Conservation (phyloP, 129 eudicot species). For the Pulicaria dysenterica region DNA sequence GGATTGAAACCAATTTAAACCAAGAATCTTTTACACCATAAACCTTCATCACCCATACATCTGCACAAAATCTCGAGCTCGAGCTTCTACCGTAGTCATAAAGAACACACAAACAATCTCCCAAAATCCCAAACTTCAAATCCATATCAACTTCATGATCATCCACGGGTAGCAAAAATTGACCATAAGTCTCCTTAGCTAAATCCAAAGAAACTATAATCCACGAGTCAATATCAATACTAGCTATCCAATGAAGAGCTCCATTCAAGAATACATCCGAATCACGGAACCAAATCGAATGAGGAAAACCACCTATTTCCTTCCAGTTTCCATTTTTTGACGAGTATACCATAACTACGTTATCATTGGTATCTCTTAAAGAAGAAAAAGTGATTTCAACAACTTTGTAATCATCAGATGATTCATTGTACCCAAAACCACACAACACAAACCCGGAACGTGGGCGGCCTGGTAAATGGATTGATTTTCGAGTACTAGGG, state of each 20-base stretch:
- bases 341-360: conserved; percentile 43
- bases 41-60: conserved; percentile 58
- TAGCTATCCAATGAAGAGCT: too few species aligned
- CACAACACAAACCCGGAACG: too few species aligned
- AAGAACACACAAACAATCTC: too few species aligned
- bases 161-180: conserved; percentile 37
- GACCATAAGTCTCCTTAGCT: conserved; percentile 30
- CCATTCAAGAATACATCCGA: conserved; percentile 39
- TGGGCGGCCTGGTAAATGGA: conserved; percentile 19
- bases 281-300: conserved; percentile 24
- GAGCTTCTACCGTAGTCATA: neutral
- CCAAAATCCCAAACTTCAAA: too few species aligned
- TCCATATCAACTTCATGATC: too few species aligned
- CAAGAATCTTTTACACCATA: too few species aligned
- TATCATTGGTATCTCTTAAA: conserved; percentile 7
- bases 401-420: too few species aligned
- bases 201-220: conserved; percentile 45
- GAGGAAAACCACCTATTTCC: conserved; percentile 25
- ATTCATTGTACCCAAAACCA: conserved; percentile 45
- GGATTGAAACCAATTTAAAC: too few species aligned
- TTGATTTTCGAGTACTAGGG: too few species aligned
- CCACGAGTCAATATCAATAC: too few species aligned
- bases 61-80: too few species aligned
- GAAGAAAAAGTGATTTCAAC: conserved; percentile 41
- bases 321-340: conserved; percentile 38